Evolutionary conservation across 1,139 yeast genomes (phyloP), one percentile per base, ranked within the genome.

Genomic region (Magnusiomyces starmeri): DNA sequence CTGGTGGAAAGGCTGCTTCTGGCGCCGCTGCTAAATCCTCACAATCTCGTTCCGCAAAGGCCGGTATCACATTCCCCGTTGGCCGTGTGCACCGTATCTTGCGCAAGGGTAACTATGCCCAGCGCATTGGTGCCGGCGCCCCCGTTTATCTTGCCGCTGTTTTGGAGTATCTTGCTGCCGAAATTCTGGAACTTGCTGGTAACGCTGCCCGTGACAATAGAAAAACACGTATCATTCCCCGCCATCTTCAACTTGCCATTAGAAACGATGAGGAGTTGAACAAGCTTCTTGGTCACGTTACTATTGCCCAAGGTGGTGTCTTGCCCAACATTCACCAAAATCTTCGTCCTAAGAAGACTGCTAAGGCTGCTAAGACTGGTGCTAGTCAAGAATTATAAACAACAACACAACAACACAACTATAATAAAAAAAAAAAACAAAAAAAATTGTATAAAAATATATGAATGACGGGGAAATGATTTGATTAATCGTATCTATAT

Each of bases 1-100:
- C 75, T 60, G 97, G 97, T 75, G 90, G 90, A 69, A 89, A 89
- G 78, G 95, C 96, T 71, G 94, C 95, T 68, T 69, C 75, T 56
- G 92, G 95, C 67, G 69, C 74, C 56, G 77, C 95, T 64, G 90
- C 89, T 72, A 90, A 90, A 77, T 89, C 94, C 66, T 85, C 97
- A 68, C 92, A 94, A 75, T 85, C 97, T 55, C 89, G 97, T 82
- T 90, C 97, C 65, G 84, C 96, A 60, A 90, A 88, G 79, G 97
- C 97, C 71, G 97, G 97, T 74, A 83, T 90, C 72, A 87, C 96
- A 66, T 90, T 92, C 95, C 97, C 97, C 76, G 97, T 92, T 65
- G 97, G 97, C 75, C 92, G 97, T 84, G 94, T 90, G 63, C 97
- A 90, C 81, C 84, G 97, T 79, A 81, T 89, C 68, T 78, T 90